A percentile compares a stretch with the other conserved stretches of the same genome.
Conservation (phyloP, 805 yeast species). For the Phaffomyces thermotolerans region DNA sequence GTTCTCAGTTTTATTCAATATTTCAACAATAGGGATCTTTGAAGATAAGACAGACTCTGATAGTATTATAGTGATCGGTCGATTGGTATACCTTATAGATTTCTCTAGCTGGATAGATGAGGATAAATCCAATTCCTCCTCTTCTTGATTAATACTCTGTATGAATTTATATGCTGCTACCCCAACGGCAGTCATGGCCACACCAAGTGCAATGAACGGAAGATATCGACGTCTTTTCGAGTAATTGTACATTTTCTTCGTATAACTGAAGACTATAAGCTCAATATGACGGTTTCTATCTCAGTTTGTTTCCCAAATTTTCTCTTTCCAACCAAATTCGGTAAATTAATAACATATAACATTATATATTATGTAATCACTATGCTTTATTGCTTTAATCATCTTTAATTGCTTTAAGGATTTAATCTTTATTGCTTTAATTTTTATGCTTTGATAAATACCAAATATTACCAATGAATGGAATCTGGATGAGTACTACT, state of each 20-base stretch:
- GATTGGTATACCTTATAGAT: constrained; percentile 16
- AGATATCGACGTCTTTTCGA: constrained; percentile 5
- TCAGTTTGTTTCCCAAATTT: background rate
- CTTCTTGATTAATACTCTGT: background rate
- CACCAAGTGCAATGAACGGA: constrained; percentile 8
- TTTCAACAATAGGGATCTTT: constrained; percentile 19
- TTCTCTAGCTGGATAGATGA: constrained; percentile 5
- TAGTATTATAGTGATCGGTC: constrained; percentile 18
- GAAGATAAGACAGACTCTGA: constrained; percentile 23
- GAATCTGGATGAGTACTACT: too few species aligned
- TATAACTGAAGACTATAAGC: background rate
- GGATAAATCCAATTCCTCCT: background rate
- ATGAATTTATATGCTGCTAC: constrained; percentile 11
- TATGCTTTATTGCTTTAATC: too few species aligned
- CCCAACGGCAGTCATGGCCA: constrained; percentile 4
- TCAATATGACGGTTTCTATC: too few species aligned
- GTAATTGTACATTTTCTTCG: background rate
- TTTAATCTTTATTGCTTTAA: too few species aligned
- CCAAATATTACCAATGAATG: too few species aligned
- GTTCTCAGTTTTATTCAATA: constrained; percentile 21
- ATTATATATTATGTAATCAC: too few species aligned
- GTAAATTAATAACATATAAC: constrained; percentile 1
- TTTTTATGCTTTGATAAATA: too few species aligned
- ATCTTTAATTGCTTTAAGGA: too few species aligned
- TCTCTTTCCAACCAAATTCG: constrained; percentile 2